These are phyloP conservation scores for Rhododendron mucronatum DNA, from an alignment of 148 eudicot species.

Conservation along the genomic window DNA sequence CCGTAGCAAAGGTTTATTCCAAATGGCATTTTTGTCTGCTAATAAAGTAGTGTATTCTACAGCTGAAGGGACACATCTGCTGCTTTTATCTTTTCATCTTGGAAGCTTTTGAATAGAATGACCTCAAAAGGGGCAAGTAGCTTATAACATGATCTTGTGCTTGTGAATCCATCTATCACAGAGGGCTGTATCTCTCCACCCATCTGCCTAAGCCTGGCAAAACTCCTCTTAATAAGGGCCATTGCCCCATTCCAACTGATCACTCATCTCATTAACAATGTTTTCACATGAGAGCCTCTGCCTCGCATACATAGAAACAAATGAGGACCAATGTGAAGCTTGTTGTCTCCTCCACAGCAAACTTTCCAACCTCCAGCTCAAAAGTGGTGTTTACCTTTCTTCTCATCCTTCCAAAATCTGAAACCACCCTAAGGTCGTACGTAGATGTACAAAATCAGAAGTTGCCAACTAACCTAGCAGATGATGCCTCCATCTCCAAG, in stretches of 20 bases:
- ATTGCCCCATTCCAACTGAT: background rate
- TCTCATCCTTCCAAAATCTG: background rate
- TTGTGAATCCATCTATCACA: background rate
- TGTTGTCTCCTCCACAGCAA: background rate
- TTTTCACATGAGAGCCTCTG: background rate
- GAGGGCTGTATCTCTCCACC: background rate
- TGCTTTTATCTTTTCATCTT: background rate
- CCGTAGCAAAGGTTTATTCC: background rate
- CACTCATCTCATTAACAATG: background rate
- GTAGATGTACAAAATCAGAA: background rate
- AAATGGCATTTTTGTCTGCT: background rate
- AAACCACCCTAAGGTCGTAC: background rate
- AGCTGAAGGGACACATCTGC: background rate
- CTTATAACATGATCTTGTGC: background rate
- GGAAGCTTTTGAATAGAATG: background rate
- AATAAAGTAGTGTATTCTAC: background rate
- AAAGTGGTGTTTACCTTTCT: background rate
- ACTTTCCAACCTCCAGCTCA: background rate
- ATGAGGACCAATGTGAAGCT: background rate
- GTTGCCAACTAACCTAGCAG: background rate
- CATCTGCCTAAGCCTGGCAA: background rate
- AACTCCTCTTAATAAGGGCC: background rate
- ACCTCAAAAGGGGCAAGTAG: background rate
- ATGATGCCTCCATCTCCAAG: background rate
- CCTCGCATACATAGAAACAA: background rate